Evolutionary conservation across 1,139 yeast genomes (phyloP), one percentile per base, ranked within the genome.

Genomic region (Wickerhamomyces sp.): DNA sequence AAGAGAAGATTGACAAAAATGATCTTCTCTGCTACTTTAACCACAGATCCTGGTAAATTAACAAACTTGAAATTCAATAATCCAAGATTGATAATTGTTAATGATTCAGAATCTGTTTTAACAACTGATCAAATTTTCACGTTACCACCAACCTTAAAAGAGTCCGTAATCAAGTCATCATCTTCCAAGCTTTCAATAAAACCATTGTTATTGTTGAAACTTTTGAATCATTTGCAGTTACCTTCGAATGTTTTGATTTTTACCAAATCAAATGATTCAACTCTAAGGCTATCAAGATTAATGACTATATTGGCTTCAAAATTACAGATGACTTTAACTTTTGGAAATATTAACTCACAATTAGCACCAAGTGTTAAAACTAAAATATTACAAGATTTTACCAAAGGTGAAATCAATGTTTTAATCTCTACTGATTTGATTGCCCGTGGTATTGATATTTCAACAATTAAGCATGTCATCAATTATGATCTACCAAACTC

Each of bases 401-500:
- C 78, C 13, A 61, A 63, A 3, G 78, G 76, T 38, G 63, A 67
- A 8, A 67, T 76, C 41, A 71, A 75, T 45, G 65, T 91, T 9
- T 69, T 91, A 48, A 83, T 90, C 10, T 89, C 95, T 27, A 93
- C 99, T 0, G 99, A 93, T 66, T 76, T 93, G 58, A 87, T 94
- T 61, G 88, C 98, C 15, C 81, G 99, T 66, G 99, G 99, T 69
- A 79, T 93, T 37, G 96, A 93, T 67, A 75, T 94, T 41, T 68
- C 76, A 10, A 73, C 81, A 8, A 80, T 94, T 42, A 74, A 81
- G 31, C 79, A 81, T 50, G 97, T 93, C 13, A 67, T 93, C 45
- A 94, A 93, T 64, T 93, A 93, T 62, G 99, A 94, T 58, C 68
- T 90, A 46, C 99, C 99, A 9, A 76, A 81, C 40, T 86, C 96